Evolutionary conservation across 441 rosid species (phyloP), one percentile per base, ranked within the genome.

Genomic region (Croton setiger): DNA sequence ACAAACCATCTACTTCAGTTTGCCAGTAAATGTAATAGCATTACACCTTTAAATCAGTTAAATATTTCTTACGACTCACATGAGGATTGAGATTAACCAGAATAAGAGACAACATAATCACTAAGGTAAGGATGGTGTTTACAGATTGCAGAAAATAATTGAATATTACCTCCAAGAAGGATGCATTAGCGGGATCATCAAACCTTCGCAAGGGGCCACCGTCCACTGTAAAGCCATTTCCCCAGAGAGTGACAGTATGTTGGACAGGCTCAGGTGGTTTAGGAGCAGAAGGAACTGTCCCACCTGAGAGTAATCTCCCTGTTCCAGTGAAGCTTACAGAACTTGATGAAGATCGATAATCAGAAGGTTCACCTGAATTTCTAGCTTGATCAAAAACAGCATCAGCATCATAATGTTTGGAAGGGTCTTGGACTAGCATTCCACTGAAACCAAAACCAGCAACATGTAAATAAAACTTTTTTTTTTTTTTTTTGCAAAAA

Each of bases 341-440:
- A 71, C 91, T 88, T 63, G 96, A 85, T 27, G 93, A 78, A 64
- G 71, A 74, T 14, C 49, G 72, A 27, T 80, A 41, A 75, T 89
- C 98, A 43, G 77, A 70, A 35, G 95, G 89, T 33, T 89, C 89
- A 63, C 98, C 98, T 57, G 82, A 69, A 48, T 90, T 82, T 76
- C 88, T 87, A 76, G 98, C 97, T 51, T 51, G 21, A 51, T 51
- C 18, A 17, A 95, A 92, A 69, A 92, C 86, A 21, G 84, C 91
- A 84, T 92, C 98, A 54, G 86, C 96, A 73, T 88, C 91, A 64
- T 89, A 83, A 20, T 76, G 81, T 66, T 86, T 88, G 0, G 86
- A 41, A 68, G 99, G 97, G 79, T 88, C 97, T 78, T 95, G 98
- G 74, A 92, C 98, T 33, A 89, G 83, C 98, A 95, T 92, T 66